Conservation (phyloP, 169 alveolate species). For the Eimeria falciformis region DNA sequence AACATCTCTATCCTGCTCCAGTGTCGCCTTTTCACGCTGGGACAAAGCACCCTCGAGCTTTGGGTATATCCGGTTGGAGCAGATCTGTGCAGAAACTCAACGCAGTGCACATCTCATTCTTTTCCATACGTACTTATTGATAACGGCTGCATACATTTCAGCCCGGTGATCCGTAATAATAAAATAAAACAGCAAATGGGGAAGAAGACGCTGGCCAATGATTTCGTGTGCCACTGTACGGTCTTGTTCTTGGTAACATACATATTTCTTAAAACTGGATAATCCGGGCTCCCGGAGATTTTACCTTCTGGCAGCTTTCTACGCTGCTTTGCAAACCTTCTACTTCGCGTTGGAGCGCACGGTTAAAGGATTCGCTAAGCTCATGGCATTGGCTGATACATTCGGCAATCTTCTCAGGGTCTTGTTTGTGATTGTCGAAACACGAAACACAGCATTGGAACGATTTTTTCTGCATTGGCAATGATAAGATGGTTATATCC, state of each 20-base stretch:
- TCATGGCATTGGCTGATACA: slow-evolving; percentile 63
- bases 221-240: too few relatives aligned
- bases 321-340: slow-evolving; percentile 61
- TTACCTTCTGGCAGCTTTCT: slow-evolving; percentile 61
- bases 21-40: neutral
- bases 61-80: slow-evolving; percentile 9
- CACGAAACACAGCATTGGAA: slow-evolving; percentile 67
- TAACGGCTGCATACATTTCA: too few relatives aligned
- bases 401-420: slow-evolving; percentile 41
- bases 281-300: too few relatives aligned
- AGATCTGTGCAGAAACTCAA: too few relatives aligned
- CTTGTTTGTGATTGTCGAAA: slow-evolving; percentile 51
- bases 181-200: too few relatives aligned
- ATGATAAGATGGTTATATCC: neutral
- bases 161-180: too few relatives aligned
- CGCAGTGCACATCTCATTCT: too few relatives aligned
- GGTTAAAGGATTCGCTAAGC: slow-evolving; percentile 5
- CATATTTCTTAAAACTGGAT: too few relatives aligned
- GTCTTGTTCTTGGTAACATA: too few relatives aligned
- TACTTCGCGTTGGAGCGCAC: slow-evolving; percentile 33
- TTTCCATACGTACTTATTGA: too few relatives aligned
- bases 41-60: slow-evolving; percentile 8
- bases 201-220: too few relatives aligned
- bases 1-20: neutral
- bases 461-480: slow-evolving; percentile 50